A percentile compares a stretch with the other conserved stretches of the same genome.
phyloP scores from a whole-genome alignment of 495 filamentous ascomycete genomes.

The Penicillium atrosanguineum region DNA sequence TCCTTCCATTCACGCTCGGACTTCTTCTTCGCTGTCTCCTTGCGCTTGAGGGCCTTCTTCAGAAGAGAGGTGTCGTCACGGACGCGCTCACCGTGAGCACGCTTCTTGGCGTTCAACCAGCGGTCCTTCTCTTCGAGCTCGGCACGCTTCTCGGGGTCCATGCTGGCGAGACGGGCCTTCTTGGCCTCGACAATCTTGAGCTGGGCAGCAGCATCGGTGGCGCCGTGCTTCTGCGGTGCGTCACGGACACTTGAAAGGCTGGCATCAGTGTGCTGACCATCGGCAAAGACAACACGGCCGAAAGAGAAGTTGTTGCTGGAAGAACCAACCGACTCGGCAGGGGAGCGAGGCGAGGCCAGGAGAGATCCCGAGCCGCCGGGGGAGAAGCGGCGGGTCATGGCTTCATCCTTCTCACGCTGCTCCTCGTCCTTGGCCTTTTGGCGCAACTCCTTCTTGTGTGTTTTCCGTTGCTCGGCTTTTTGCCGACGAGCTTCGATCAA shows the following conservation, averaged over 20 bases:
- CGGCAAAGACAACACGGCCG: constrained; percentile 79
- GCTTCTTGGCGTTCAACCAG: constrained; percentile 89
- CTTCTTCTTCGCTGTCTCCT: constrained; percentile 85
- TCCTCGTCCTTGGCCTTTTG: constrained; percentile 74
- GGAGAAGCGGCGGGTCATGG: constrained; percentile 56
- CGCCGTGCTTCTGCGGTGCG: constrained; percentile 64
- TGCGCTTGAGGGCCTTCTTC: constrained; percentile 92
- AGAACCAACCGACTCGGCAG: constrained; percentile 39
- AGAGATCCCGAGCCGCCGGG: constrained; percentile 53
- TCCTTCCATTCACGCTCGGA: constrained; percentile 88
- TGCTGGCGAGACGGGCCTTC: constrained; percentile 65
- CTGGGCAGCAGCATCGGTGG: constrained; percentile 75
- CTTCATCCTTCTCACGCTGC: constrained; percentile 63
- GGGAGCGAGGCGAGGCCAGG: constrained; percentile 52
- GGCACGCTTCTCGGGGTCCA: constrained; percentile 74
- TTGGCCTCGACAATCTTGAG: constrained; percentile 65
- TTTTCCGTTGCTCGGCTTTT: constrained; percentile 81
- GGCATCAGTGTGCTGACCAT: constrained; percentile 73
- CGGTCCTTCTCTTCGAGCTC: constrained; percentile 89
- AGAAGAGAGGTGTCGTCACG: constrained; percentile 82
- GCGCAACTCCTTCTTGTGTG: constrained; percentile 80
- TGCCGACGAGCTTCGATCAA: constrained; percentile 83
- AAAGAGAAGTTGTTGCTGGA: constrained; percentile 74
- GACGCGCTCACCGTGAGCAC: constrained; percentile 87
- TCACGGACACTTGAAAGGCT: constrained; percentile 60